Evolutionary conservation across 2,329 filamentous ascomycete genomes (phyloP).

Genomic region (Claviceps sp.): DNA sequence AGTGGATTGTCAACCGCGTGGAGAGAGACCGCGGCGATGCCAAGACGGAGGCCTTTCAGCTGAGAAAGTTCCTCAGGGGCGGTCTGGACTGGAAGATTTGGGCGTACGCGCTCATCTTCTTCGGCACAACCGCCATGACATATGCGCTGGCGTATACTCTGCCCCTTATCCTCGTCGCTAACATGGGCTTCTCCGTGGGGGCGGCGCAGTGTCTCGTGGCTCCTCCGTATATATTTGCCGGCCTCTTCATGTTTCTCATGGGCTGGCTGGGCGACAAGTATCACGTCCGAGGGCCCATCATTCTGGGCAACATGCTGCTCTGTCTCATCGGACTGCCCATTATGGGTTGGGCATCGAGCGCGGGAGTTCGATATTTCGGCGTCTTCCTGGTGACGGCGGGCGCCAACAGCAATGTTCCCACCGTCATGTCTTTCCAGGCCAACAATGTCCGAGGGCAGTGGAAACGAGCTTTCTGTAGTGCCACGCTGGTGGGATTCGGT

Average conservation of each 20-base stretch:
- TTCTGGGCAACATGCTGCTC: constrained; percentile 51
- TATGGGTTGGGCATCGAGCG: constrained; percentile 49
- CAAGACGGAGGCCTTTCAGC: constrained; percentile 37
- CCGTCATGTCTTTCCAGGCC: constrained; percentile 65
- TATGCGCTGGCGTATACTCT: constrained; percentile 72
- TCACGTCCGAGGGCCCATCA: constrained; percentile 50
- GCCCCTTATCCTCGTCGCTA: constrained; percentile 54
- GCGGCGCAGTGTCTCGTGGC: constrained; percentile 58
- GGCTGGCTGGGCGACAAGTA: constrained; percentile 56
- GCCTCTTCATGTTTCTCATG: constrained; percentile 44
- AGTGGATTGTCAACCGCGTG: constrained; percentile 41
- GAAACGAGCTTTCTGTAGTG: constrained; percentile 71
- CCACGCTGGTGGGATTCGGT: constrained; percentile 62
- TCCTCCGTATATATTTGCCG: constrained; percentile 53
- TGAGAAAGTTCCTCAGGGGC: constrained; percentile 31
- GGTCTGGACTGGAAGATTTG: constrained; percentile 45
- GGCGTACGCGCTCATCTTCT: constrained; percentile 47
- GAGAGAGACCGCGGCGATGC: constrained; percentile 44
- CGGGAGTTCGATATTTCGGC: constrained; percentile 54
- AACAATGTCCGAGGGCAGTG: constrained; percentile 83
- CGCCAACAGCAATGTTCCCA: constrained; percentile 64
- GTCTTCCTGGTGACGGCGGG: constrained; percentile 66
- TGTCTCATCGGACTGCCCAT: constrained; percentile 57
- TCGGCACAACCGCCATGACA: constrained; percentile 54
- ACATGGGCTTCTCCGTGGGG: constrained; percentile 51